phyloP scores from a whole-genome alignment of 2,329 filamentous ascomycete species.

The Fusarium mangiferae region DNA sequence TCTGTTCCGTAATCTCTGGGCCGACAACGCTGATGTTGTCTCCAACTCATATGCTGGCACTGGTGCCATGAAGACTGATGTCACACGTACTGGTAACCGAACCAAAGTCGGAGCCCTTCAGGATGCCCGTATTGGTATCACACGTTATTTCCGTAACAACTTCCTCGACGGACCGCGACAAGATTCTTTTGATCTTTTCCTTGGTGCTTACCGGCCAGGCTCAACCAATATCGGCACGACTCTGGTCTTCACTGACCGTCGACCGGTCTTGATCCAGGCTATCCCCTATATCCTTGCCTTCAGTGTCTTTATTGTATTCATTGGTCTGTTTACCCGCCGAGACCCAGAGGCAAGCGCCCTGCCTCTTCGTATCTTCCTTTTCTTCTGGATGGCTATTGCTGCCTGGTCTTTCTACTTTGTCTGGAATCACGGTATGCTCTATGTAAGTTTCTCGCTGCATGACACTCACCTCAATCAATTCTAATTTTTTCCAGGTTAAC shows the following conservation, averaged over 20 bases:
- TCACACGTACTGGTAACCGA: constrained; percentile 91
- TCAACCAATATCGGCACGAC: constrained; percentile 75
- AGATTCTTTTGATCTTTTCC: constrained; percentile 94
- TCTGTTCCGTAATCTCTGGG: constrained; percentile 97
- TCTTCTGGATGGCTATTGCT: constrained; percentile 79
- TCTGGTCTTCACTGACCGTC: constrained; percentile 82
- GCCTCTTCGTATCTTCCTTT: constrained; percentile 82
- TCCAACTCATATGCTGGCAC: constrained; percentile 94
- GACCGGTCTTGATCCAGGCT: constrained; percentile 90
- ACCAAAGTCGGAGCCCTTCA: constrained; percentile 87
- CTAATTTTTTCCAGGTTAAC: constrained; percentile 74
- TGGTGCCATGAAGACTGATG: constrained; percentile 96
- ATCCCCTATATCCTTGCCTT: constrained; percentile 91
- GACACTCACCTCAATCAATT: neutral
- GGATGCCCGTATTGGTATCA: constrained; percentile 88
- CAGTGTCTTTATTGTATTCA: constrained; percentile 82
- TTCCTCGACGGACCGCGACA: constrained; percentile 93
- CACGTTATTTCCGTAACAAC: constrained; percentile 92
- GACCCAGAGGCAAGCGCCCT: constrained; percentile 80
- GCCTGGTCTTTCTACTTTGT: constrained; percentile 83
- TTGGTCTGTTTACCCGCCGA: constrained; percentile 78
- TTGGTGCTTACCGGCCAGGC: constrained; percentile 84
- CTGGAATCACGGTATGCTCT: constrained; percentile 86
- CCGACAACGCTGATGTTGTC: constrained; percentile 96
- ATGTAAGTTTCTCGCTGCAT: constrained; percentile 71